phyloP scores from a whole-genome alignment of 202 grass and related monocot species.

The Panicum virgatum region DNA sequence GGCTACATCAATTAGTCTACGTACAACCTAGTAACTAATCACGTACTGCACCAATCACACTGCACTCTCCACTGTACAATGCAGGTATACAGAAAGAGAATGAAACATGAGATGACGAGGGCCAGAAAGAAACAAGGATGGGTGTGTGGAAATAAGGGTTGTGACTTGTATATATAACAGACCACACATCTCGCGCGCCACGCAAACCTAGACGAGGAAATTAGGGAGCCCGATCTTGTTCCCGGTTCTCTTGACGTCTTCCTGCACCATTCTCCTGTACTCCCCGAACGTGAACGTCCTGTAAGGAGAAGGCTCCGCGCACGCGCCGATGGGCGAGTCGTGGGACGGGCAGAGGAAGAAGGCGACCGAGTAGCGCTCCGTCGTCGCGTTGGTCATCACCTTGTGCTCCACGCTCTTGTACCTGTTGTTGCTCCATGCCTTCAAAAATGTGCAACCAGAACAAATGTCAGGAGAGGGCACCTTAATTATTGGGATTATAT shows the following conservation, averaged over 20 bases:
- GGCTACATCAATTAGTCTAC: conserved; percentile 15
- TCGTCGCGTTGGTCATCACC: conserved; percentile 54
- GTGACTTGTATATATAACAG: neutral
- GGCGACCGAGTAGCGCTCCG: conserved; percentile 78
- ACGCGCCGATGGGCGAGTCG: conserved; percentile 67
- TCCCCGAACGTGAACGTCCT: conserved; percentile 86
- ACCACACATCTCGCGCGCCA: neutral
- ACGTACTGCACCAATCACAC: neutral
- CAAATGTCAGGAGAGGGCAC: neutral
- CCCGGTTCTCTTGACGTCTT: conserved; percentile 69
- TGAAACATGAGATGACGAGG: neutral
- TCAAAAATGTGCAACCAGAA: neutral
- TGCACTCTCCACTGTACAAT: neutral
- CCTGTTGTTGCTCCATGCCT: conserved; percentile 97
- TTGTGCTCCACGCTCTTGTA: conserved; percentile 96
- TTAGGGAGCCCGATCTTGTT: conserved; percentile 72
- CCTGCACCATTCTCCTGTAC: conserved; percentile 66
- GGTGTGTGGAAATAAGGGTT: neutral
- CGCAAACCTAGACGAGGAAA: conserved; percentile 45
- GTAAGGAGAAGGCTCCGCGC: conserved; percentile 53
- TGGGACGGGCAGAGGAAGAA: conserved; percentile 83
- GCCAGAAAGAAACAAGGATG: neutral
- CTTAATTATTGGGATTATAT: neutral
- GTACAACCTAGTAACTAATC: neutral
- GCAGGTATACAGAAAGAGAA: conserved; percentile 11